Conservation (phyloP, 352 stramenopile species). For the Phytophthora hibernalis region DNA sequence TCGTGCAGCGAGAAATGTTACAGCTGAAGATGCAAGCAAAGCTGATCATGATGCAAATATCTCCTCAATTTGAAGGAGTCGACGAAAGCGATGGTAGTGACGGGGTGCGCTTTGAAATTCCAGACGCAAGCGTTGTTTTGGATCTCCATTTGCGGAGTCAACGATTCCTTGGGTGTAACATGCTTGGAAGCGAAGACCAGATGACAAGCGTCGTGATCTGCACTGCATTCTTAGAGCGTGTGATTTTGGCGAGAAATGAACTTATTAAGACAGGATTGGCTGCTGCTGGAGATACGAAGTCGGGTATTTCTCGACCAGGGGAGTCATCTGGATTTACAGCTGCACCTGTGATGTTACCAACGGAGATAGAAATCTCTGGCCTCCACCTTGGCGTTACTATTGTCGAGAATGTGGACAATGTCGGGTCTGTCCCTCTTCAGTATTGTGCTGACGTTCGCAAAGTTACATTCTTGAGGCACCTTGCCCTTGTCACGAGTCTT, state of each 20-base stretch:
- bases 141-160: constrained; percentile 37
- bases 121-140: constrained; percentile 27
- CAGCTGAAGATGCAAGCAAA: constrained; percentile 46
- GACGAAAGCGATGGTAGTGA: constrained; percentile 16
- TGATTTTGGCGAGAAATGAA: constrained; percentile 46
- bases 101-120: constrained; percentile 34
- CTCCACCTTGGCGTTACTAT: constrained; percentile 24
- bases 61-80: constrained; percentile 2
- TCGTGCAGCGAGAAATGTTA: constrained; percentile 57
- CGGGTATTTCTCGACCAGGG: neutral
- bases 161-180: constrained; percentile 49
- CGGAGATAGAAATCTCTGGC: constrained; percentile 31
- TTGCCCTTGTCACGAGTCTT: neutral
- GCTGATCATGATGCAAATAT: constrained; percentile 19
- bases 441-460: constrained; percentile 24
- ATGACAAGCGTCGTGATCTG: constrained; percentile 41
- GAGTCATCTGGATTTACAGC: neutral
- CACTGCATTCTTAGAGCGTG: constrained; percentile 52
- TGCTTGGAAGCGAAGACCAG: constrained; percentile 39
- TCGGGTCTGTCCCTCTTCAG: constrained; percentile 25
- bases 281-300: neutral
- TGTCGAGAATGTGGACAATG: constrained; percentile 29
- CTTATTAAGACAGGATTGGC: constrained; percentile 34
- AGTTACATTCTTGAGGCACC: constrained; percentile 9
- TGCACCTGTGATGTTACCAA: neutral